phyloP scores from a whole-genome alignment of 495 filamentous ascomycete genomes.

The Margaritispora aquatica region DNA sequence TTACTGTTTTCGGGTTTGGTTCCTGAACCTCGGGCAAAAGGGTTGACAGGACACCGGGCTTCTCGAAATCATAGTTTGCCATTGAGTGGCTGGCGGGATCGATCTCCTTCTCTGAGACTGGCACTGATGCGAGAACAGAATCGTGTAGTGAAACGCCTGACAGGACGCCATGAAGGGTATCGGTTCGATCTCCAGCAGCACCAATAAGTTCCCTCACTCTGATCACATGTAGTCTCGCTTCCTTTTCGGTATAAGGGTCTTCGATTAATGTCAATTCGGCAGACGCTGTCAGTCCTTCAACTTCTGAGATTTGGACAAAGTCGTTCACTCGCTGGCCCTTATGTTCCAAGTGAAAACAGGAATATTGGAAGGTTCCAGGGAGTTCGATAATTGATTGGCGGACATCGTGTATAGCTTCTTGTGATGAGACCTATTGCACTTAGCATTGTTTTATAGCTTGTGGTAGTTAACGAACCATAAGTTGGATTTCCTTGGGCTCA shows the following conservation, averaged over 20 bases:
- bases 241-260: conserved; percentile 98
- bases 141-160: conserved; percentile 89
- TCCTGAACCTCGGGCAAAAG: conserved; percentile 62
- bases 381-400: conserved; percentile 93
- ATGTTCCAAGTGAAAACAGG: conserved; percentile 96
- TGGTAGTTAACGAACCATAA: conserved; percentile 56
- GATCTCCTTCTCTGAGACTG: conserved; percentile 25
- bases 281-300: conserved; percentile 66
- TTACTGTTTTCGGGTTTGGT: conserved; percentile 77
- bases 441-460: conserved; percentile 6
- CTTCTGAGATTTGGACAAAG: conserved; percentile 88
- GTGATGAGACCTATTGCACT: conserved; percentile 66
- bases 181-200: conserved; percentile 79
- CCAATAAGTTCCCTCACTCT: conserved; percentile 89
- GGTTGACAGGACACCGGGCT: conserved; percentile 55
- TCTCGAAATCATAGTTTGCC: conserved; percentile 69
- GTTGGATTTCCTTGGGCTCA: conserved; percentile 68
- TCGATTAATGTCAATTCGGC: conserved; percentile 78
- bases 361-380: conserved; percentile 91
- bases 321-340: conserved; percentile 85
- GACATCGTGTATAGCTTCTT: conserved; percentile 96
- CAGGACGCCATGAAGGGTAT: conserved; percentile 79
- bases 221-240: conserved; percentile 90
- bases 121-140: conserved; percentile 48
- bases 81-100: conserved; percentile 49